Evolutionary conservation across 2,329 filamentous ascomycete species (phyloP).

Genomic region (Cladobotryum protrusum): DNA sequence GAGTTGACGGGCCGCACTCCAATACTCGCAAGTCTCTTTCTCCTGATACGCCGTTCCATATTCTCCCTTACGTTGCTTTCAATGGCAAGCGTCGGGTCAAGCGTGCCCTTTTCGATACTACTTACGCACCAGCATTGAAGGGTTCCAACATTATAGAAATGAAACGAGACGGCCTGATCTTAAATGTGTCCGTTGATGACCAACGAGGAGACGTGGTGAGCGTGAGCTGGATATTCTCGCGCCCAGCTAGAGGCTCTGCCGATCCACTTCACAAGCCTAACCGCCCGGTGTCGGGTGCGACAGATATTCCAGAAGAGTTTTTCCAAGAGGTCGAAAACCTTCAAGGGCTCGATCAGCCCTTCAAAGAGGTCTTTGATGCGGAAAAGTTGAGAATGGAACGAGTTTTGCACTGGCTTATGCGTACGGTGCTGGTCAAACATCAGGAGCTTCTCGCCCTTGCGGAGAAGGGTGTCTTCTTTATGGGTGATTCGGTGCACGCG

Average conservation of each 20-base stretch:
- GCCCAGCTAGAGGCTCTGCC: conserved; percentile 5
- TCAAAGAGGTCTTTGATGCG: conserved; percentile 6
- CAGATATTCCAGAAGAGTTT: conserved; percentile 11
- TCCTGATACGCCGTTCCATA: conserved; percentile 3
- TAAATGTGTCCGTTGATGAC: conserved; percentile 10
- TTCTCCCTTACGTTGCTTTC: conserved; percentile 11
- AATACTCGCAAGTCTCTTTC: conserved; percentile 10
- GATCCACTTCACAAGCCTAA: conserved; percentile 11
- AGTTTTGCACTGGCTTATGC: conserved; percentile 10
- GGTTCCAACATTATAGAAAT: conserved; percentile 4
- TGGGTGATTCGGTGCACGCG: conserved; percentile 5
- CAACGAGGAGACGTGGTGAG: conserved; percentile 4
- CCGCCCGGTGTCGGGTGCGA: conserved; percentile 9
- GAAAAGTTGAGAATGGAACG: conserved; percentile 5
- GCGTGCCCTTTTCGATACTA: conserved; percentile 8
- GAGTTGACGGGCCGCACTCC: conserved; percentile 7
- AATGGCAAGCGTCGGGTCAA: conserved; percentile 8
- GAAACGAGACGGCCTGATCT: conserved; percentile 1
- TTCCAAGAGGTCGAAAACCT: conserved; percentile 4
- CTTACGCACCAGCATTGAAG: conserved; percentile 7
- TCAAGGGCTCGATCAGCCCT: conserved; percentile 1
- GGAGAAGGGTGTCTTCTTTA: conserved; percentile 4
- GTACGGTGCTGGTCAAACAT: conserved; percentile 3
- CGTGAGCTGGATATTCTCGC: conserved; percentile 10
- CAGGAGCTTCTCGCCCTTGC: conserved; percentile 3